Percentiles rank a stretch among this genome's conserved stretches.
These are phyloP conservation scores for Zea luxurians DNA, from an alignment of 176 grass and related monocot genomes.

Conservation along the genomic window DNA sequence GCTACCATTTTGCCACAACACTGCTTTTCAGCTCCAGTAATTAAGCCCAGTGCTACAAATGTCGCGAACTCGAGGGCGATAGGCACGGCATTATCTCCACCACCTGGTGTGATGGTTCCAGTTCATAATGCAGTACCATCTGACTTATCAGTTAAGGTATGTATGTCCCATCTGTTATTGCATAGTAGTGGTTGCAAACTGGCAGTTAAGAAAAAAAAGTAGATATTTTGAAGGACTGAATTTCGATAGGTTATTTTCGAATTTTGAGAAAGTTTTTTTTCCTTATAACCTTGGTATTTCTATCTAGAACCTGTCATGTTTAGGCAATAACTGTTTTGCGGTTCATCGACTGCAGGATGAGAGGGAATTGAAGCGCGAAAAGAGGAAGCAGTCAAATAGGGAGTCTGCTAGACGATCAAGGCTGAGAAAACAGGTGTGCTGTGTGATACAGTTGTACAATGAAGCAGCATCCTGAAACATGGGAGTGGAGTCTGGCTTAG, in stretches of 20 bases:
- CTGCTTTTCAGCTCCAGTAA: slow-evolving; percentile 49
- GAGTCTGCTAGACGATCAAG: slow-evolving; percentile 96
- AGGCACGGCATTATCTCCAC: slow-evolving; percentile 39
- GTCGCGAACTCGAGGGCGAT: slow-evolving; percentile 41
- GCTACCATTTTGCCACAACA: slow-evolving; percentile 41
- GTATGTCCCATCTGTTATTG: slow-evolving; percentile 33
- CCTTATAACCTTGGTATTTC: not conserved
- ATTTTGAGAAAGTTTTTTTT: not conserved
- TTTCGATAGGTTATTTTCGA: not conserved
- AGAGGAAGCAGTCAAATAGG: slow-evolving; percentile 88
- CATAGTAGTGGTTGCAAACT: slow-evolving; percentile 3
- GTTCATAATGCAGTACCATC: slow-evolving; percentile 41
- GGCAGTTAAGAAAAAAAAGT: not conserved
- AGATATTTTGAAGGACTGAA: not conserved
- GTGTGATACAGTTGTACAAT: not conserved
- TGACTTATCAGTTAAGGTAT: slow-evolving; percentile 72
- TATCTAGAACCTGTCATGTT: not conserved
- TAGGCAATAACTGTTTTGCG: slow-evolving; percentile 1
- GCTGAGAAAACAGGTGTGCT: slow-evolving; percentile 87
- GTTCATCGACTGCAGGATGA: slow-evolving; percentile 56
- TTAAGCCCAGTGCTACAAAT: slow-evolving; percentile 52
- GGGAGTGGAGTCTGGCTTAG: slow-evolving; percentile 24
- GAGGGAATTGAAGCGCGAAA: slow-evolving; percentile 74
- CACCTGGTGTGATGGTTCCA: slow-evolving; percentile 34
- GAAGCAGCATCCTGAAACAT: slow-evolving; percentile 4